Base-by-base conservation (phyloP, 345 rosid genomes). In the Hibiscus syriacus region DNA sequence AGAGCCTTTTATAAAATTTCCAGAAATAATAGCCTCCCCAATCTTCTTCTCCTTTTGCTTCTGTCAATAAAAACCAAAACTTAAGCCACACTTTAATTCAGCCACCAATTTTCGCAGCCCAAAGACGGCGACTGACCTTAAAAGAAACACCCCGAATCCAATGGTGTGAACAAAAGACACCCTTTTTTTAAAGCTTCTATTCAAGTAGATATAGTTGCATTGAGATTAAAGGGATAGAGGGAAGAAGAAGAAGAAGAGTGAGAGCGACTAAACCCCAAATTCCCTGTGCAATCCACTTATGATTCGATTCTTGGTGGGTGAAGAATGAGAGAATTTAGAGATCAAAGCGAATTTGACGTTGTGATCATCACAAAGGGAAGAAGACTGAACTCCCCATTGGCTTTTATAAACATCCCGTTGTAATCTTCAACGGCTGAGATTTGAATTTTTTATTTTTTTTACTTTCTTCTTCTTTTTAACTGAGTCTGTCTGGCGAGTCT, bases 301-400 rank as follows among this genome's bases (percentile, higher is more conserved):
- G 76, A 79, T 84, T 75, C 80, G 83, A 73, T 78, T 74, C 80
- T 53, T 13, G 73, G 76, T 70, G 63, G 72, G 66, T 64, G 58
- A 27, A 16, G 58, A 27, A 12, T 45, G 22, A 64, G 39, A 64
- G 72, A 77, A 73, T 48, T 43, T 74, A 45, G 78, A 79, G 77
- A 79, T 43, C 49, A 13, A 43, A 43, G 49, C 49, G 49, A 43
- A n/a, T 43, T 5, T 5, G 49, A 43, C 49, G 17, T 43, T 43
- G 49, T 43, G 16, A n/a, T 43, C 13, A 14, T 43, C 49, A 14
- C 49, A 43, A 72, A 56, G 77, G 77, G 78, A 79, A 72, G 3
- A 46, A 62, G 75, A 67, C 76, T 54, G 14, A 27, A 58, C n/a
- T n/a, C n/a, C 73, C 46, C 60, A 57, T 73, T 19, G 6, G 60